Evolutionary conservation across 2,329 filamentous ascomycete genomes (phyloP), one percentile per base, ranked within the genome.

Genomic region (Colletotrichum sublineola): DNA sequence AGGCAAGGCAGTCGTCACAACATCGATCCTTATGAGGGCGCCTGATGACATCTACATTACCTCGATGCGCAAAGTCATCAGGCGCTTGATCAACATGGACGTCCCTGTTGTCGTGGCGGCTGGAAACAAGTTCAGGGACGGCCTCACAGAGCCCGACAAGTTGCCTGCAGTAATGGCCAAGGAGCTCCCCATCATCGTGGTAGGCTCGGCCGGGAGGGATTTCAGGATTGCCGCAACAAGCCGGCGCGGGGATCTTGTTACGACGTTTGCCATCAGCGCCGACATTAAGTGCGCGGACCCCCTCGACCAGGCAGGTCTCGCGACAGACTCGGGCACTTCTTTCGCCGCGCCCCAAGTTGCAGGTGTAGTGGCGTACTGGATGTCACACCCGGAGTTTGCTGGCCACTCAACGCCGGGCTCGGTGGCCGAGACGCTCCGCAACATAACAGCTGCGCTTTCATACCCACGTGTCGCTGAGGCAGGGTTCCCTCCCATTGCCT

Each of bases 341-440:
- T 58, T 66, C 31, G 63, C 63, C 20, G 42, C 63, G 5, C 63
- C 63, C 5, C 53, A 66, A 12, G 42, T 66, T 2, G 63, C 63
- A 2, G 63, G 53, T n/a, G 29, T 58, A 18, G 42, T 48, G 40
- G 63, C 63, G 2, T 66, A 66, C 31, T 66, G 52, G 52, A 66
- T 66, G 63, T 66, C 63, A 1, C 63, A 66, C 11, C 63, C 63
- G 11, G 53, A 66, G 1, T 66, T 66, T 29, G n/a, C 24, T 7
- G 11, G 1, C 53, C 9, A 31, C n/a, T 18, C 31, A 1, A n/a
- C 24, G 6, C 33, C 53, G 7, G 5, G 50, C 40, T 1, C 31
- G 48, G 48, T 42, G 63, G 63, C 38, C 18, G 24, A 31, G 63
- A 48, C 14, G 40, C 63, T 57, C 2, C 63, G 63, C 42, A 33